A percentile compares a stretch with the other conserved stretches of the same genome.
Evolutionary conservation across 228 moss, liverwort and hornwort species (phyloP).

Genomic region (Sphagnum magellanicum): DNA sequence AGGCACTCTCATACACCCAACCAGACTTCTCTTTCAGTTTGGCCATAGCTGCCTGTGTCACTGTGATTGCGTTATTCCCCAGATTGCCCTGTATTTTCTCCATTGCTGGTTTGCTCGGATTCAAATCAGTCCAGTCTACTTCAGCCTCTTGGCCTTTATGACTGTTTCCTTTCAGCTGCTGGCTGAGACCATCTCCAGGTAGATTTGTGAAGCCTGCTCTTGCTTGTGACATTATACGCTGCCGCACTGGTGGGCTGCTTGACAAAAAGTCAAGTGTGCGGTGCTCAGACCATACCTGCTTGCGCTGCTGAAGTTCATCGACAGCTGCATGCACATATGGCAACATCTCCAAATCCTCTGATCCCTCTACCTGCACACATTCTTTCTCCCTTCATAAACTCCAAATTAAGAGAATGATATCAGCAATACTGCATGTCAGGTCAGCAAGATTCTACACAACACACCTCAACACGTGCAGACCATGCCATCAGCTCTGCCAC

Average conservation of each 20-base stretch:
- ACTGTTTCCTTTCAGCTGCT: conserved; percentile 33
- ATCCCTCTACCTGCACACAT: conserved; percentile 36
- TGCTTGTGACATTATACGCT: conserved; percentile 80
- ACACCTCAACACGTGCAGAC: conserved; percentile 35
- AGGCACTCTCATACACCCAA: conserved; percentile 91
- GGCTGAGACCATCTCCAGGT: conserved; percentile 20
- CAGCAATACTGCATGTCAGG: too few relatives aligned
- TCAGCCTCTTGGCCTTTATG: conserved; percentile 11
- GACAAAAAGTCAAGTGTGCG: conserved; percentile 74
- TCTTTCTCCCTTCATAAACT: neutral
- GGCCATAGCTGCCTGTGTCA: conserved; percentile 78
- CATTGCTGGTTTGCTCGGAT: conserved; percentile 15
- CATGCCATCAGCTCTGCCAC: conserved; percentile 63
- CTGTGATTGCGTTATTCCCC: conserved; percentile 35
- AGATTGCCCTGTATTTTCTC: conserved; percentile 19
- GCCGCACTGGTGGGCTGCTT: conserved; percentile 86
- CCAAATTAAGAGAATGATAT: too few relatives aligned
- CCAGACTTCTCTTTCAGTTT: conserved; percentile 80
- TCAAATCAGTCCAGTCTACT: conserved; percentile 13
- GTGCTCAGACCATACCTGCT: conserved; percentile 77
- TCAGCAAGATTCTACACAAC: neutral
- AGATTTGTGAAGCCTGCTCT: conserved; percentile 43
- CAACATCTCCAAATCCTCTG: conserved; percentile 76
- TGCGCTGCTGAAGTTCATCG: conserved; percentile 79
- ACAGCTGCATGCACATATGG: conserved; percentile 73